phyloP scores from a whole-genome alignment of 169 alveolate species.

The Plasmodium adleri region DNA sequence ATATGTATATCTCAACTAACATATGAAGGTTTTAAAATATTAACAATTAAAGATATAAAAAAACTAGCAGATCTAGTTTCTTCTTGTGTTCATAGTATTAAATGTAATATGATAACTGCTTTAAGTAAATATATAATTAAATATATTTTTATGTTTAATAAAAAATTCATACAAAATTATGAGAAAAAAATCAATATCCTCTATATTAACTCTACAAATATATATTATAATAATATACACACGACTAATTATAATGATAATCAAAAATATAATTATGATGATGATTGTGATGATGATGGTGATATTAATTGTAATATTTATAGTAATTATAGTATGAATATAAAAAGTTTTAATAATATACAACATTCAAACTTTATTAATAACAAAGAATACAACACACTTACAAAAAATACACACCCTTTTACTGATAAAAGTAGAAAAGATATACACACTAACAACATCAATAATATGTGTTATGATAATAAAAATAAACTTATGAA shows the following conservation, averaged over 20 bases:
- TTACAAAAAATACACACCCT: no score
- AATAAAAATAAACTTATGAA: no score
- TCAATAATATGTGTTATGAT: no score
- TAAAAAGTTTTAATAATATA: no score
- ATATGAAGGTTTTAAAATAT: constrained; percentile 68
- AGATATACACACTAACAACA: no score
- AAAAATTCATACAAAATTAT: constrained; percentile 65
- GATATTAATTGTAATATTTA: no score
- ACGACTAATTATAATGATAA: constrained; percentile 6
- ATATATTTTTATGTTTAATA: constrained; percentile 70
- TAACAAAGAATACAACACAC: no score
- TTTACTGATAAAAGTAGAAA: no score
- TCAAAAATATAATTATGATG: background rate
- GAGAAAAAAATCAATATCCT: constrained; percentile 68
- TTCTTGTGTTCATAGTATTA: constrained; percentile 65
- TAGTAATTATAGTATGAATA: background rate
- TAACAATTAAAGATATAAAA: constrained; percentile 50
- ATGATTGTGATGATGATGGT: background rate
- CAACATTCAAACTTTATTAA: no score
- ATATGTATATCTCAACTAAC: constrained; percentile 74
- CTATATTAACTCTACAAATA: constrained; percentile 74
- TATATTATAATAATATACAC: constrained; percentile 59
- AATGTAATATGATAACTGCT: constrained; percentile 67
- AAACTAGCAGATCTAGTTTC: constrained; percentile 40
- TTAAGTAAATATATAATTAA: constrained; percentile 66